Percentiles rank a stretch among this genome's conserved stretches.
Conservation (phyloP, 2,329 filamentous ascomycete genomes). For the Sarocladiaceae sp. region DNA sequence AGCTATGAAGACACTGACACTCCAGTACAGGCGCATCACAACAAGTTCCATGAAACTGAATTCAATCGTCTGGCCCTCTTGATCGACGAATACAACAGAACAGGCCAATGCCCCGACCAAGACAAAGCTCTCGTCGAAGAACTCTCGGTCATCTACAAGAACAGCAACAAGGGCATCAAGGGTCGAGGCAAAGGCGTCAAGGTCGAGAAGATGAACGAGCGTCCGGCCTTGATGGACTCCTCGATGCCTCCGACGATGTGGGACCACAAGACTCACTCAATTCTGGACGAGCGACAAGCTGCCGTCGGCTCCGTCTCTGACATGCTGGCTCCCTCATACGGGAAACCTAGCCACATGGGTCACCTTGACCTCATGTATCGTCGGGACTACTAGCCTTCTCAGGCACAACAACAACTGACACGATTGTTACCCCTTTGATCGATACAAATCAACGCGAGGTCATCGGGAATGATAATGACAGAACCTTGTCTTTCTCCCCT, state of each 20-base stretch:
- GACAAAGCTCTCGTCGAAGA: slow-evolving; percentile 81
- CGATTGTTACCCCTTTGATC: neutral
- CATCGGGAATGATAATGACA: no score
- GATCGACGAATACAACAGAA: slow-evolving; percentile 59
- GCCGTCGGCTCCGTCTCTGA: neutral
- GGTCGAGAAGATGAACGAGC: slow-evolving; percentile 33
- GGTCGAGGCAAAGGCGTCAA: slow-evolving; percentile 83
- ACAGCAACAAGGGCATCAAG: slow-evolving; percentile 98
- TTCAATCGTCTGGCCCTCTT: slow-evolving; percentile 64
- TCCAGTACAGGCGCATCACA: slow-evolving; percentile 72
- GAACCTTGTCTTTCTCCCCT: neutral
- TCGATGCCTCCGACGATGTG: neutral
- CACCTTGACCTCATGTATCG: slow-evolving; percentile 5
- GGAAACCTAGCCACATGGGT: neutral
- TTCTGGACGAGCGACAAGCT: neutral
- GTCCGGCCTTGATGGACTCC: neutral
- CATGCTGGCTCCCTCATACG: neutral
- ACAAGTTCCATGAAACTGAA: slow-evolving; percentile 76
- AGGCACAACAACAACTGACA: neutral
- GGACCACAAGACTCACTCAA: neutral
- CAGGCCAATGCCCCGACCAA: slow-evolving; percentile 39
- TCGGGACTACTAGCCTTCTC: neutral
- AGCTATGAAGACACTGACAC: no score
- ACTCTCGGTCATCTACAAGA: slow-evolving; percentile 87
- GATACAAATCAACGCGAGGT: no score